These are phyloP conservation scores for Penicillium sp. DNA, from an alignment of 2,329 filamentous ascomycete species.

Conservation along the genomic window DNA sequence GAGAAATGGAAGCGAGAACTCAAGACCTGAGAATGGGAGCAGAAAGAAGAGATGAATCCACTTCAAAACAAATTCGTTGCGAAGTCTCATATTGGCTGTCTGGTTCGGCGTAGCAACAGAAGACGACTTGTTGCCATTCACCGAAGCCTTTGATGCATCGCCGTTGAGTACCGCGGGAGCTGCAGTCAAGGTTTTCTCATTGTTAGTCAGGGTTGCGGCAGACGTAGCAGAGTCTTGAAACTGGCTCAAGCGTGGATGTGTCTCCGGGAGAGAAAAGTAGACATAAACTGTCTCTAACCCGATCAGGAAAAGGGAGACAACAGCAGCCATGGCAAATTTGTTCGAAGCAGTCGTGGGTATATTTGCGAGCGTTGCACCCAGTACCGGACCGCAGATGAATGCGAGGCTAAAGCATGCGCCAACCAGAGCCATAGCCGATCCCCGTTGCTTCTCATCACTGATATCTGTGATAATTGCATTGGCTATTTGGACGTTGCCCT, in stretches of 20 bases:
- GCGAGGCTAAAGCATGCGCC: slow-evolving; percentile 53
- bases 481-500: slow-evolving; percentile 92
- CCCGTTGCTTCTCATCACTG: slow-evolving; percentile 76
- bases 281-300: slow-evolving; percentile 84
- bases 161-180: background rate
- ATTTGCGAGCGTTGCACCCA: slow-evolving; percentile 81
- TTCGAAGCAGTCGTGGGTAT: slow-evolving; percentile 78
- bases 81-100: slow-evolving; percentile 77
- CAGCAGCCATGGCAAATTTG: slow-evolving; percentile 88
- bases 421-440: slow-evolving; percentile 47
- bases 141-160: background rate
- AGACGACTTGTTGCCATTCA: background rate
- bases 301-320: slow-evolving; percentile 80
- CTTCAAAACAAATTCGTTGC: slow-evolving; percentile 55
- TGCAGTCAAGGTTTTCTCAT: background rate
- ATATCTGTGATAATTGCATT: slow-evolving; percentile 95
- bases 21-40: slow-evolving; percentile 96
- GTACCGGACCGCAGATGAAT: slow-evolving; percentile 93
- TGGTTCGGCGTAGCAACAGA: slow-evolving; percentile 32
- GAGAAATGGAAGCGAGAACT: slow-evolving; percentile 96
- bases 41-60: slow-evolving; percentile 84
- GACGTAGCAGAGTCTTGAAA: background rate
- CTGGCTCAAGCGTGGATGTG: slow-evolving; percentile 58
- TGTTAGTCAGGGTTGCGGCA: background rate
- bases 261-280: slow-evolving; percentile 82